phyloP scores from a whole-genome alignment of 805 yeast genomes.

The Blastobotrys attinorum region DNA sequence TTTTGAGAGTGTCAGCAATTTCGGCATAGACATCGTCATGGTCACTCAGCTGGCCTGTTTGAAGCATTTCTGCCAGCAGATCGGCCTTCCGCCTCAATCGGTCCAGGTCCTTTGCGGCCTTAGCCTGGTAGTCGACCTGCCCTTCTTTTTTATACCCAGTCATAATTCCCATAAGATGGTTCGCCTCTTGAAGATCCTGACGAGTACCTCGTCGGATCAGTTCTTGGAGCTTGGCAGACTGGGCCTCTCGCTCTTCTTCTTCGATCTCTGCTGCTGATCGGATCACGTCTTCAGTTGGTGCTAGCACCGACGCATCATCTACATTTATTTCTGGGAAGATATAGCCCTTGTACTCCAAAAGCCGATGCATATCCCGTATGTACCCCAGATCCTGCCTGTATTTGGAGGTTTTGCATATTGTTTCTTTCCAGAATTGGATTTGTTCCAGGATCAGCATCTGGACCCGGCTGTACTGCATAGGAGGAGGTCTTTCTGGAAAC shows the following conservation, averaged over 20 bases:
- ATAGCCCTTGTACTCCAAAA: constrained; percentile 84
- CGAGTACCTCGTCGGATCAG: constrained; percentile 93
- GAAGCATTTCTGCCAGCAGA: constrained; percentile 78
- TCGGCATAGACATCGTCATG: constrained; percentile 71
- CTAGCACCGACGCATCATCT: constrained; percentile 89
- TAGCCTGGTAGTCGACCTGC: constrained; percentile 62
- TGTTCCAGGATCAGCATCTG: constrained; percentile 82
- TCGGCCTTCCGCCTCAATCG: constrained; percentile 80
- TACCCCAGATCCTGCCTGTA: constrained; percentile 88
- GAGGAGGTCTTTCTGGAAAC: constrained; percentile 96
- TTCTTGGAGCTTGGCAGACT: constrained; percentile 92
- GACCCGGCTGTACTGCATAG: constrained; percentile 70
- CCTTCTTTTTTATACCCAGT: constrained; percentile 92
- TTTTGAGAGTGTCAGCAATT: constrained; percentile 67
- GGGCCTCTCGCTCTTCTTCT: constrained; percentile 87
- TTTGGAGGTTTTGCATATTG: constrained; percentile 81
- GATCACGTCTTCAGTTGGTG: constrained; percentile 70
- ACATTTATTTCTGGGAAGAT: constrained; percentile 83
- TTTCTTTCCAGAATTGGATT: constrained; percentile 95
- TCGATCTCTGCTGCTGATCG: constrained; percentile 86
- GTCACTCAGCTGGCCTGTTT: constrained; percentile 30
- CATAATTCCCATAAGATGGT: constrained; percentile 94
- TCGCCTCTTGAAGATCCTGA: constrained; percentile 91
- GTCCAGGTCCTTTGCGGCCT: constrained; percentile 76
- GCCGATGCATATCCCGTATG: constrained; percentile 91